phyloP scores from a whole-genome alignment of 345 rosid species.

The Linum trigynum region DNA sequence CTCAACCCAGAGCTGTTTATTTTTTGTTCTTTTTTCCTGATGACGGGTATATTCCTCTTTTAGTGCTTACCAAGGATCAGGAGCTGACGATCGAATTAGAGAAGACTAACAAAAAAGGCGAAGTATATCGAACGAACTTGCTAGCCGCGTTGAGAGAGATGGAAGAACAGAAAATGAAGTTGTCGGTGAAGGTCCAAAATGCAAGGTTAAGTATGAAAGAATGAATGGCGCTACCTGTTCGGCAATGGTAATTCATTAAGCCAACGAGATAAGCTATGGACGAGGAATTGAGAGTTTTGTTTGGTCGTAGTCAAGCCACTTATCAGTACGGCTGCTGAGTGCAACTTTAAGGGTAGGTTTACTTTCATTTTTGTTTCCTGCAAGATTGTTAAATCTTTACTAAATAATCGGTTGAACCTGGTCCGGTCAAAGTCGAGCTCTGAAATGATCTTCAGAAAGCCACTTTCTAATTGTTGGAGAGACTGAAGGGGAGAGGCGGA shows the following conservation, averaged over 20 bases:
- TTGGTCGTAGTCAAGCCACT: no score
- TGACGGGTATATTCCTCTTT: not conserved
- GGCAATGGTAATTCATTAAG: not conserved
- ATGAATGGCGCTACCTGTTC: constrained; percentile 15
- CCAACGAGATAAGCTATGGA: not conserved
- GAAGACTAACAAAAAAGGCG: constrained; percentile 50
- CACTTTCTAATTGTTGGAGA: no score
- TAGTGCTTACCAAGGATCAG: constrained; percentile 19
- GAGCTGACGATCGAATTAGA: constrained; percentile 59
- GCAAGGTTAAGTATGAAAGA: constrained; percentile 76
- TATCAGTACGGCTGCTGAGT: no score
- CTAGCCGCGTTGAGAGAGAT: constrained; percentile 65
- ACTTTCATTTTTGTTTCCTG: no score
- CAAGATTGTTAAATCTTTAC: no score
- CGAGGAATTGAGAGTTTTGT: not conserved
- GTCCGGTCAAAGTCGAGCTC: no score
- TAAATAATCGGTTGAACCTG: no score
- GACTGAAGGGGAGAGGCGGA: no score
- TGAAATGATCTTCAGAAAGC: no score
- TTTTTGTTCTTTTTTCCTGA: constrained; percentile 13
- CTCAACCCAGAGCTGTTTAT: not conserved
- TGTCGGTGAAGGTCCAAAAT: constrained; percentile 74
- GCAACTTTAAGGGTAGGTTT: no score
- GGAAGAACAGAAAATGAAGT: constrained; percentile 80
- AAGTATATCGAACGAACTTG: constrained; percentile 58